Conservation (phyloP, 1,284 basidiomycete species). For the Vanrija sp. region DNA sequence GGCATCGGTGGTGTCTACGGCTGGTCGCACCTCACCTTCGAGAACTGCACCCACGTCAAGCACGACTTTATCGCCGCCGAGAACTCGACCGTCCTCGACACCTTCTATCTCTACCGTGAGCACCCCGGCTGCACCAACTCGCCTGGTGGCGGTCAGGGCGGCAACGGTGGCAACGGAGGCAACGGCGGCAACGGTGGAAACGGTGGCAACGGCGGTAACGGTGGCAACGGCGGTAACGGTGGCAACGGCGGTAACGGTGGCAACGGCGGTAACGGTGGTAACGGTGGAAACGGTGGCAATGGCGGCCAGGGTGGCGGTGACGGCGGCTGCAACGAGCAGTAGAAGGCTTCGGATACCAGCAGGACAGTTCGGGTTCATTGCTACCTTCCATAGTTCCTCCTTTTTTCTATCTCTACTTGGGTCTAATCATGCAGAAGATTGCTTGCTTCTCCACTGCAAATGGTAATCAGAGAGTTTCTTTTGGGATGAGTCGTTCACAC, state of each 20-base stretch:
- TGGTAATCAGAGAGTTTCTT: slow-evolving; percentile 13
- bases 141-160: not conserved
- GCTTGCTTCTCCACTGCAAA: not conserved
- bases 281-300: slow-evolving; percentile 1
- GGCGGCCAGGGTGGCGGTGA: not conserved
- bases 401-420: not conserved
- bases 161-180: slow-evolving; percentile 1
- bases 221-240: not conserved
- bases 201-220: slow-evolving; percentile 1
- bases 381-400: too few species aligned
- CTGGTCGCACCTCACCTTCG: slow-evolving; percentile 38
- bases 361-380: not conserved
- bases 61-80: slow-evolving; percentile 25
- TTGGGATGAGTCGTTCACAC: too few species aligned
- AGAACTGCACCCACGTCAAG: slow-evolving; percentile 32
- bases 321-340: not conserved
- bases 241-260: not conserved
- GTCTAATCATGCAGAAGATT: not conserved
- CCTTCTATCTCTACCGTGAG: slow-evolving; percentile 22
- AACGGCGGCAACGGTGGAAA: not conserved
- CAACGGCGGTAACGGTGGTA: slow-evolving; percentile 2
- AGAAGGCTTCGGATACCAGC: not conserved
- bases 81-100: slow-evolving; percentile 25
- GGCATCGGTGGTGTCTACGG: slow-evolving; percentile 33
- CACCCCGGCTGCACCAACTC: slow-evolving; percentile 1